phyloP scores from a whole-genome alignment of 2,329 filamentous ascomycete species.

The Cercospora beticola region DNA sequence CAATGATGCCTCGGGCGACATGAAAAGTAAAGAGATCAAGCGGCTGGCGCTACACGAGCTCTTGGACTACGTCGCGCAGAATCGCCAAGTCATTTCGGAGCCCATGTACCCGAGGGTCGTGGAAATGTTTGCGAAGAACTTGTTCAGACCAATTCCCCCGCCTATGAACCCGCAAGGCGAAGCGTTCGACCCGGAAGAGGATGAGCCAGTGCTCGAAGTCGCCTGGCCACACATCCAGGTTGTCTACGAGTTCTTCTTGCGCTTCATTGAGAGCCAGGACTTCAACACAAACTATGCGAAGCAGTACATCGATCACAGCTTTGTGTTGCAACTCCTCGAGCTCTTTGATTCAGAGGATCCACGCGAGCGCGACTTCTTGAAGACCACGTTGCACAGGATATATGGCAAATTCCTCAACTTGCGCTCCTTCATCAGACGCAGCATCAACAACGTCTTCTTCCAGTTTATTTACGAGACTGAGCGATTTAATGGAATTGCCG shows the following conservation, averaged over 20 bases:
- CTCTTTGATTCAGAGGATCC: slow-evolving; percentile 98
- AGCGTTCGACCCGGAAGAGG: slow-evolving; percentile 97
- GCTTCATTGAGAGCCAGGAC: slow-evolving; percentile 98
- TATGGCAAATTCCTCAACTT: slow-evolving; percentile 99
- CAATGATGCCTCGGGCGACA: slow-evolving; percentile 95
- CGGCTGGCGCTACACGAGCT: slow-evolving; percentile 91
- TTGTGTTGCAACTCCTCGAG: slow-evolving; percentile 92
- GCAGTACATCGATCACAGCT: slow-evolving; percentile 96
- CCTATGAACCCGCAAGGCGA: slow-evolving; percentile 97
- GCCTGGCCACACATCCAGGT: slow-evolving; percentile 99
- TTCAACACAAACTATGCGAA: slow-evolving; percentile 99
- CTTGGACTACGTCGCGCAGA: slow-evolving; percentile 97
- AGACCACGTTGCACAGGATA: slow-evolving; percentile 95
- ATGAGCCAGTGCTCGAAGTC: slow-evolving; percentile 95
- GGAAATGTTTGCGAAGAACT: slow-evolving; percentile 98
- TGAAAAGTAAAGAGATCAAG: slow-evolving; percentile 99
- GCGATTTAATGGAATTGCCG: slow-evolving; percentile 96
- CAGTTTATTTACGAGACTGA: slow-evolving; percentile 99
- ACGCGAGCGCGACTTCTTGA: slow-evolving; percentile 92
- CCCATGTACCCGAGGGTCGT: slow-evolving; percentile 98
- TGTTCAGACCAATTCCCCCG: slow-evolving; percentile 94
- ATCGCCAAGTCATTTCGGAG: slow-evolving; percentile 96
- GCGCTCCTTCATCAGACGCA: slow-evolving; percentile 92
- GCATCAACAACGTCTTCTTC: slow-evolving; percentile 99
- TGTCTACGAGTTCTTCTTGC: slow-evolving; percentile 97